Conservation (phyloP, 176 grass and related monocot genomes). For the Stipa capillata region DNA sequence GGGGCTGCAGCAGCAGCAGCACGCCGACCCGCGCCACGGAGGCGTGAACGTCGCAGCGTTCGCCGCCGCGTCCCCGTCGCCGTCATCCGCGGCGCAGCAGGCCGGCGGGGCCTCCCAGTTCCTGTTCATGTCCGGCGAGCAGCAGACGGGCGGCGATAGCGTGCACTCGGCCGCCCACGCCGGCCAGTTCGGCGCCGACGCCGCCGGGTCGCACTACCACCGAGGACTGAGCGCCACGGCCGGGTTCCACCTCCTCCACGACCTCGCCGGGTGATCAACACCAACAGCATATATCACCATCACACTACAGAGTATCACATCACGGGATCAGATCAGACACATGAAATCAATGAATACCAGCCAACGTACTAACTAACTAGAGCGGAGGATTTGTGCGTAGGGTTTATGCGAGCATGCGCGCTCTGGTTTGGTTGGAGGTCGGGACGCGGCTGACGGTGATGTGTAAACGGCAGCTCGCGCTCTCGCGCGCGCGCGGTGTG, state of each 20-base stretch:
- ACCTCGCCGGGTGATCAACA: conserved; percentile 39
- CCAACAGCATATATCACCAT: too few species aligned
- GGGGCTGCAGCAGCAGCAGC: conserved; percentile 52
- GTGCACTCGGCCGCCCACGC: conserved; percentile 18
- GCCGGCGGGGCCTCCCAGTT: conserved; percentile 23
- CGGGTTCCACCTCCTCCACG: conserved; percentile 49
- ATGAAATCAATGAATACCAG: too few species aligned
- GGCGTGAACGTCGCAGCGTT: conserved; percentile 55
- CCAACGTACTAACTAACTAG: too few species aligned
- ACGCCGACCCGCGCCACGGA: conserved; percentile 26
- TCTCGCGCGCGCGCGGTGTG: not conserved
- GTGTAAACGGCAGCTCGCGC: not conserved
- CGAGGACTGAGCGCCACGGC: conserved; percentile 21
- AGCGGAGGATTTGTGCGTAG: too few species aligned
- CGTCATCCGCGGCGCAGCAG: not conserved
- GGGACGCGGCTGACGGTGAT: too few species aligned
- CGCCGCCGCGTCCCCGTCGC: not conserved
- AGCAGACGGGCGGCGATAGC: conserved; percentile 22
- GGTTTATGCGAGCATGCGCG: too few species aligned
- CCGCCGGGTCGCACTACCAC: conserved; percentile 10
- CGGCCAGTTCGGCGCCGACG: conserved; percentile 21
- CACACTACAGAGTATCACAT: not conserved
- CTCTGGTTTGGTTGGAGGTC: too few species aligned
- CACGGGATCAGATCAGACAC: too few species aligned
- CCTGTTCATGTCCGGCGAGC: conserved; percentile 31